Percentiles rank a stretch among this genome's conserved stretches.
Conservation (phyloP, 106 monocot species). For the Xerophyta viscosa region DNA sequence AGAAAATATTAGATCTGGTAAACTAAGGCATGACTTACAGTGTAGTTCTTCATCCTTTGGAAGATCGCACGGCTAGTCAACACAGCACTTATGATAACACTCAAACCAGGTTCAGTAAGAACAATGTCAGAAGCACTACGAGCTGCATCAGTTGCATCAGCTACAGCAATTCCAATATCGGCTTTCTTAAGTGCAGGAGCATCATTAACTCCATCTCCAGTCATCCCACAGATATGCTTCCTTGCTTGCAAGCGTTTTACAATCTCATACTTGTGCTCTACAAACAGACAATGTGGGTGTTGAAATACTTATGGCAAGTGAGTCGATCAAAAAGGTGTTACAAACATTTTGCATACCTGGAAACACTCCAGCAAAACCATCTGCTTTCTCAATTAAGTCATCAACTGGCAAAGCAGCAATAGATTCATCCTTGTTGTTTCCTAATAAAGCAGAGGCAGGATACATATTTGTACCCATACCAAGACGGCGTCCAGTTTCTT, state of each 20-base stretch:
- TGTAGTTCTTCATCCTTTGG: slow-evolving; percentile 85
- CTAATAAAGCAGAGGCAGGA: slow-evolving; percentile 83
- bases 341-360: slow-evolving; percentile 34
- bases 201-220: slow-evolving; percentile 97
- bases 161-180: slow-evolving; percentile 93
- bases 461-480: slow-evolving; percentile 99
- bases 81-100: slow-evolving; percentile 87
- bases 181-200: slow-evolving; percentile 96
- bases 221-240: slow-evolving; percentile 95
- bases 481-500: slow-evolving; percentile 87
- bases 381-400: slow-evolving; percentile 94
- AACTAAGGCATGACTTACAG: slow-evolving; percentile 22
- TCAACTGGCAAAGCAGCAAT: slow-evolving; percentile 80
- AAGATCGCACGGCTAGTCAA: slow-evolving; percentile 81
- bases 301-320: not conserved
- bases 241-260: slow-evolving; percentile 86
- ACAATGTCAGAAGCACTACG: slow-evolving; percentile 96
- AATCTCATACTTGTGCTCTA: slow-evolving; percentile 94
- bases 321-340: not conserved
- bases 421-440: slow-evolving; percentile 73
- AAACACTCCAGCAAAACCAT: slow-evolving; percentile 97
- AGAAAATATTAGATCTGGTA: not conserved
- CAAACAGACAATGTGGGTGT: not conserved
- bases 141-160: slow-evolving; percentile 97
- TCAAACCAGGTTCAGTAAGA: slow-evolving; percentile 73